Percentiles rank a stretch among this genome's conserved stretches.
phyloP scores from a whole-genome alignment of 192 early-diverging fungal genomes.

The Backusella psychrophila region DNA sequence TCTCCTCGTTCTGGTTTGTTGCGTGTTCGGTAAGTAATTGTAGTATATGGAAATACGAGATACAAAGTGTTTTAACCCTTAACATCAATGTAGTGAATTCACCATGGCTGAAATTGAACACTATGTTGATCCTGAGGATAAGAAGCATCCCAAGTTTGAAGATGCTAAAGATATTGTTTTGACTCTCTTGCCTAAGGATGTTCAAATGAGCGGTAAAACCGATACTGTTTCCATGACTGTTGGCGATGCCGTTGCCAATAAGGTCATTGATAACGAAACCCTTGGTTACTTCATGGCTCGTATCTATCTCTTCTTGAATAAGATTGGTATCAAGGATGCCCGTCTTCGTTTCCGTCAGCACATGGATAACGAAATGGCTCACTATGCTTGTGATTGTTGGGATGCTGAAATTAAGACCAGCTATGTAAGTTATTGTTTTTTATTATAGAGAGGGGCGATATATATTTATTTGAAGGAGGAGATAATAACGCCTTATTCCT shows the following conservation, averaged over 20 bases:
- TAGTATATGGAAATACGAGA: background rate
- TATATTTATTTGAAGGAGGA: background rate
- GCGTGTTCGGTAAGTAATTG: slow-evolving; percentile 76
- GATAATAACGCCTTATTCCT: background rate
- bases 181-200: slow-evolving; percentile 70
- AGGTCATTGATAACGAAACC: slow-evolving; percentile 94
- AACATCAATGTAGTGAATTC: slow-evolving; percentile 69
- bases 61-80: background rate
- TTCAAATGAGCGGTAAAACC: slow-evolving; percentile 78
- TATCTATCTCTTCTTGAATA: slow-evolving; percentile 87
- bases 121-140: slow-evolving; percentile 93
- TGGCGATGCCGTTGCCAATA: slow-evolving; percentile 87
- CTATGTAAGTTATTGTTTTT: slow-evolving; percentile 53
- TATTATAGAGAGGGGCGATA: background rate
- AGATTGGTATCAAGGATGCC: slow-evolving; percentile 85
- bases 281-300: slow-evolving; percentile 98
- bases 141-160: slow-evolving; percentile 89
- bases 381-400: slow-evolving; percentile 99
- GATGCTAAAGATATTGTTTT: slow-evolving; percentile 79
- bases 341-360: slow-evolving; percentile 97
- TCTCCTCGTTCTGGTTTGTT: slow-evolving; percentile 92
- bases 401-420: slow-evolving; percentile 96
- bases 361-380: slow-evolving; percentile 99
- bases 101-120: slow-evolving; percentile 99
- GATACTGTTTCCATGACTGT: slow-evolving; percentile 71